phyloP scores from a whole-genome alignment of 2,329 filamentous ascomycete species.

The Harringtonia aguacate region DNA sequence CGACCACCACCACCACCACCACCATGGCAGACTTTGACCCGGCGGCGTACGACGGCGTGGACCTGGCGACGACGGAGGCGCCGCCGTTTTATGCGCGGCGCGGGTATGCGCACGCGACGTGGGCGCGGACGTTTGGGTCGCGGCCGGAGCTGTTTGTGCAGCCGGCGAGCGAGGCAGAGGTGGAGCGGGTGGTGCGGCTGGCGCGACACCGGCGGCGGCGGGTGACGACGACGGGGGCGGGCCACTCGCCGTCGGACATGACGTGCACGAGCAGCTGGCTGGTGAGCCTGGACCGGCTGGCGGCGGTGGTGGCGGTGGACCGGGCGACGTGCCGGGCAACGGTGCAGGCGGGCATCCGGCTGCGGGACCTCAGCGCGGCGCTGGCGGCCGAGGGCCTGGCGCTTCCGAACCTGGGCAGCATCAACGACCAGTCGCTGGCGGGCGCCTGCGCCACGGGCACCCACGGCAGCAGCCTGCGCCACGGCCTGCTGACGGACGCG shows the following conservation, averaged over 20 bases:
- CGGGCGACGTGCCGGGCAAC: slow-evolving; percentile 41
- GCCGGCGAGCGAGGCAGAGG: slow-evolving; percentile 66
- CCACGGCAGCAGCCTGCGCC: slow-evolving; percentile 75
- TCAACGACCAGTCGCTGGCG: slow-evolving; percentile 86
- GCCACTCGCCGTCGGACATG: slow-evolving; percentile 83
- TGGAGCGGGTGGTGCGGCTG: slow-evolving; percentile 73
- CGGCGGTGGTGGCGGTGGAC: slow-evolving; percentile 61
- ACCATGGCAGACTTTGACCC: slow-evolving; percentile 8
- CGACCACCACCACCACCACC: too few relatives aligned
- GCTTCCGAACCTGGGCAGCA: slow-evolving; percentile 87
- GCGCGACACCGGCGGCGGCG: slow-evolving; percentile 73
- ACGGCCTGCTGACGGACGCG: slow-evolving; percentile 76
- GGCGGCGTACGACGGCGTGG: slow-evolving; percentile 10
- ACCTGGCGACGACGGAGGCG: slow-evolving; percentile 4
- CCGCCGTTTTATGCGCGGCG: slow-evolving; percentile 62
- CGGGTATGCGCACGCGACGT: slow-evolving; percentile 75
- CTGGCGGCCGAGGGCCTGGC: slow-evolving; percentile 69
- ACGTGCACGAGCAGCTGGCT: slow-evolving; percentile 94
- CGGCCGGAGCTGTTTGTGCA: slow-evolving; percentile 85
- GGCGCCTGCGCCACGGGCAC: slow-evolving; percentile 90
- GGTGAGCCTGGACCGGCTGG: slow-evolving; percentile 81
- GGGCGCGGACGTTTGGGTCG: slow-evolving; percentile 87
- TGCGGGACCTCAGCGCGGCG: slow-evolving; percentile 61
- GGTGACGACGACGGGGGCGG: slow-evolving; percentile 78
- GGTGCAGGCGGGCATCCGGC: slow-evolving; percentile 80